phyloP scores from a whole-genome alignment of 768 basidiomycete species.

The Steccherinum ochraceum region DNA sequence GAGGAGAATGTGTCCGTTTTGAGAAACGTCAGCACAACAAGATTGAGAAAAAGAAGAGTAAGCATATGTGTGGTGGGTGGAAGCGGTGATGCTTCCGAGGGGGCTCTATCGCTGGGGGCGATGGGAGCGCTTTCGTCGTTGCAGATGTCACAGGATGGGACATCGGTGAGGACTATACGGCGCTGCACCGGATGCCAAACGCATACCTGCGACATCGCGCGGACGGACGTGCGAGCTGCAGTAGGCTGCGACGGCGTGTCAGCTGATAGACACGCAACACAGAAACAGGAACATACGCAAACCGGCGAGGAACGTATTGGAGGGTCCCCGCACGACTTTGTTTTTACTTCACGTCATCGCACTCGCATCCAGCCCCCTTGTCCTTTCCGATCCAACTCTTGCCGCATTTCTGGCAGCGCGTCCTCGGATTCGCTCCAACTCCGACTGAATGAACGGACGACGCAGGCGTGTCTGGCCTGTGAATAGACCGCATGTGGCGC shows the following conservation, averaged over 20 bases:
- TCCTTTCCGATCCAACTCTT: conserved; percentile 56
- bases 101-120: neutral
- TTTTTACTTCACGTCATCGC: conserved; percentile 35
- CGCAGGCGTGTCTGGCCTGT: conserved; percentile 31
- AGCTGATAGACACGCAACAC: conserved; percentile 1
- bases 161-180: neutral
- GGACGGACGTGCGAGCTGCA: conserved; percentile 26
- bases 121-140: neutral
- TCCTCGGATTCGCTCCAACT: conserved; percentile 53
- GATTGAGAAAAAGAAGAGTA: neutral
- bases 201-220: conserved; percentile 14
- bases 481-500: conserved; percentile 82
- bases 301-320: conserved; percentile 12
- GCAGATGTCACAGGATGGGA: neutral
- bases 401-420: conserved; percentile 73
- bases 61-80: neutral
- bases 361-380: conserved; percentile 32
- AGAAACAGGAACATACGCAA: conserved; percentile 16
- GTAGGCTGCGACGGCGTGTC: conserved; percentile 4
- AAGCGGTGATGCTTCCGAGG: neutral
- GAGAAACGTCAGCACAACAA: neutral
- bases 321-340: neutral
- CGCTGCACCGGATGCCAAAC: neutral
- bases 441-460: conserved; percentile 42
- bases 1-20: neutral